These are phyloP conservation scores for Tympanopsis confertula DNA, from an alignment of 2,329 filamentous ascomycete genomes.

Conservation along the genomic window DNA sequence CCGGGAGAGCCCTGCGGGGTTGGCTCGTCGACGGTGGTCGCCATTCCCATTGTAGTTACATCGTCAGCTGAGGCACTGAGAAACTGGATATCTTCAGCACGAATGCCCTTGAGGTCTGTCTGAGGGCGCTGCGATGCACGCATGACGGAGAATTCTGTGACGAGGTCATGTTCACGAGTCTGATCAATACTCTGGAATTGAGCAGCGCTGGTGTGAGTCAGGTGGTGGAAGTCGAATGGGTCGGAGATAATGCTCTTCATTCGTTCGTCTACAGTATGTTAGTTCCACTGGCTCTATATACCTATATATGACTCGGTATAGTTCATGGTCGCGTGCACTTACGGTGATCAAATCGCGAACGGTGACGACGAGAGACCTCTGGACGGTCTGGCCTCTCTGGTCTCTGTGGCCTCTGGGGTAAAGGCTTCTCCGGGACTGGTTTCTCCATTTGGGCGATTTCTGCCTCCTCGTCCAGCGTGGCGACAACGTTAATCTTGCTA, in stretches of 20 bases:
- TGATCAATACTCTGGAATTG: conserved; percentile 39
- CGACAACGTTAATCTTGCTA: conserved; percentile 28
- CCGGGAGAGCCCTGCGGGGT: not conserved
- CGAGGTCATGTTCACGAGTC: conserved; percentile 35
- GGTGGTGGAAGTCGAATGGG: conserved; percentile 53
- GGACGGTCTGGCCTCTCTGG: conserved; percentile 17
- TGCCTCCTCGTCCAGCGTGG: conserved; percentile 23
- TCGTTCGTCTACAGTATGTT: conserved; percentile 17
- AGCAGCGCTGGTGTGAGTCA: conserved; percentile 44
- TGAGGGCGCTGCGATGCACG: conserved; percentile 36
- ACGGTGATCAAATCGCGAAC: not conserved
- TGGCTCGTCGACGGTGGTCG: not conserved
- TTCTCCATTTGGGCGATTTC: conserved; percentile 17
- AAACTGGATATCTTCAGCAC: conserved; percentile 30
- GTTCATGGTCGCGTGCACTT: not conserved
- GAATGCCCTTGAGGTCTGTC: conserved; percentile 36
- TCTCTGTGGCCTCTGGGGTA: conserved; percentile 18
- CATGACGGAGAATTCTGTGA: conserved; percentile 38
- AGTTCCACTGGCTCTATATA: not conserved
- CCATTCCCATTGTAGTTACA: conserved; percentile 6
- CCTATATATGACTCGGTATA: too few relatives aligned
- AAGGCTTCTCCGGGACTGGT: conserved; percentile 16
- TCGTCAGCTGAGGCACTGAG: conserved; percentile 18
- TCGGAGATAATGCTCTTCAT: conserved; percentile 41
- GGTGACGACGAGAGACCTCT: conserved; percentile 13